Evolutionary conservation across 78 protist species (phyloP).

Genomic region (Thecamonas trahens): DNA sequence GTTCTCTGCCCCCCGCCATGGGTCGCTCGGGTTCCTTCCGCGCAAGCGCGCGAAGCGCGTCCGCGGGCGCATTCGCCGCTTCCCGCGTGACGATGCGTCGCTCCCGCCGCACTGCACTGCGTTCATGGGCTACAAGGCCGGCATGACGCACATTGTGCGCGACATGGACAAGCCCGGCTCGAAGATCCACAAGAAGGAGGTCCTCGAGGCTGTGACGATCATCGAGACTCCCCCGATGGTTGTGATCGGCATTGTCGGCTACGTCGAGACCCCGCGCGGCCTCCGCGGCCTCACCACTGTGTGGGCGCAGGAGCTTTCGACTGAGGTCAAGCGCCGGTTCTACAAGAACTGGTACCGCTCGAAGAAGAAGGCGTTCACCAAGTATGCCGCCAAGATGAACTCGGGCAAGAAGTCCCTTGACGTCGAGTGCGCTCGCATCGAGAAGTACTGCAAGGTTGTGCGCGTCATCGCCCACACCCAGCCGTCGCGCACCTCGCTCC

Average conservation of each 20-base stretch:
- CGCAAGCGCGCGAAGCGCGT: slow-evolving; percentile 88
- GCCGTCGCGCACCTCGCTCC: slow-evolving; percentile 52
- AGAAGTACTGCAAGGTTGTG: slow-evolving; percentile 89
- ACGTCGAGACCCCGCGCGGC: slow-evolving; percentile 89
- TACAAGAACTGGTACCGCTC: slow-evolving; percentile 97
- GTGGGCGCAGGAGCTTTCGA: slow-evolving; percentile 94
- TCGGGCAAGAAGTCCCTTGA: slow-evolving; percentile 63
- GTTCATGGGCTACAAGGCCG: slow-evolving; percentile 99
- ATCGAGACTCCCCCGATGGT: slow-evolving; percentile 98
- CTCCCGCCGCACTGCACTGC: slow-evolving; percentile 96
- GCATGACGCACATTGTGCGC: slow-evolving; percentile 99
- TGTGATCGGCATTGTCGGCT: slow-evolving; percentile 98
- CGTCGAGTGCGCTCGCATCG: slow-evolving; percentile 75
- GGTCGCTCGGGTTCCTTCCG: slow-evolving; percentile 98
- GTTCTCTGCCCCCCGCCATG: slow-evolving; percentile 98
- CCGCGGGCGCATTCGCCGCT: slow-evolving; percentile 85
- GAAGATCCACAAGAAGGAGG: slow-evolving; percentile 94
- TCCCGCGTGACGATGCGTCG: slow-evolving; percentile 96
- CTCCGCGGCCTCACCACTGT: slow-evolving; percentile 97
- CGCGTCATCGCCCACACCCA: slow-evolving; percentile 99
- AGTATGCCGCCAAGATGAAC: slow-evolving; percentile 57
- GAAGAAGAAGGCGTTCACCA: slow-evolving; percentile 96
- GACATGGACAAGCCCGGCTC: slow-evolving; percentile 94
- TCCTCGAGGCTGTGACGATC: slow-evolving; percentile 98
- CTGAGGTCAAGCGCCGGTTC: slow-evolving; percentile 79